phyloP scores from a whole-genome alignment of 1,139 yeast species.

The Geotrichum phurueaensis region DNA sequence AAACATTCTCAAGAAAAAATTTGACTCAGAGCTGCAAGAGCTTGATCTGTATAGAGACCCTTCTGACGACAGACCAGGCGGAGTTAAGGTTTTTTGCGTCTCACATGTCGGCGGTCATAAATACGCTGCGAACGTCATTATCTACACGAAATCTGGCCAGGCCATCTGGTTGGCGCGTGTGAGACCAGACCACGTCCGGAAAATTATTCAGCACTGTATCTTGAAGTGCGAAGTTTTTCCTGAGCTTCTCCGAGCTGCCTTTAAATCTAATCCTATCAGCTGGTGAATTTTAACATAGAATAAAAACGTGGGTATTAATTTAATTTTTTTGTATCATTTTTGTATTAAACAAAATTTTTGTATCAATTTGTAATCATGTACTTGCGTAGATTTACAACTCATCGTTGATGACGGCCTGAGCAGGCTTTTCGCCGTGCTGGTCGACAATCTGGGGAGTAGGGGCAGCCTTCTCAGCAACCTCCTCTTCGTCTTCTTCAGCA shows the following conservation, averaged over 20 bases:
- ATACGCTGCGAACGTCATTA: constrained; percentile 78
- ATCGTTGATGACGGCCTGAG: constrained; percentile 12
- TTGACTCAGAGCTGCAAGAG: constrained; percentile 68
- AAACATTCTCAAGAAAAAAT: constrained; percentile 77
- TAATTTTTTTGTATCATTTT: not conserved
- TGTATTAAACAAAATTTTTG: not conserved
- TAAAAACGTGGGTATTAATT: not conserved
- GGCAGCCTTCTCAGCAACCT: constrained; percentile 5
- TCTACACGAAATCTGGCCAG: constrained; percentile 67
- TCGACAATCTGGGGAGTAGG: not conserved
- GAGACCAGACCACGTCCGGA: constrained; percentile 65
- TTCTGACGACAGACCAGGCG: constrained; percentile 61
- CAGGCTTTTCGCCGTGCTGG: constrained; percentile 13
- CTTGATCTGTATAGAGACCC: constrained; percentile 71
- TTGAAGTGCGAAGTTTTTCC: constrained; percentile 68
- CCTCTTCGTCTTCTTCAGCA: constrained; percentile 22
- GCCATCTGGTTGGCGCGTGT: constrained; percentile 86
- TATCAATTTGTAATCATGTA: not conserved
- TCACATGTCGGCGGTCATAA: constrained; percentile 97
- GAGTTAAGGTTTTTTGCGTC: constrained; percentile 61
- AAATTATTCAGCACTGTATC: constrained; percentile 70
- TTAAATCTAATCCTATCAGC: constrained; percentile 41
- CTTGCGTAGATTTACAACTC: constrained; percentile 5
- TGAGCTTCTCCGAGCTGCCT: constrained; percentile 55
- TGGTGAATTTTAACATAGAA: constrained; percentile 40